These are phyloP conservation scores for Claviceps quebecensis DNA, from an alignment of 2,329 filamentous ascomycete species.

Conservation along the genomic window DNA sequence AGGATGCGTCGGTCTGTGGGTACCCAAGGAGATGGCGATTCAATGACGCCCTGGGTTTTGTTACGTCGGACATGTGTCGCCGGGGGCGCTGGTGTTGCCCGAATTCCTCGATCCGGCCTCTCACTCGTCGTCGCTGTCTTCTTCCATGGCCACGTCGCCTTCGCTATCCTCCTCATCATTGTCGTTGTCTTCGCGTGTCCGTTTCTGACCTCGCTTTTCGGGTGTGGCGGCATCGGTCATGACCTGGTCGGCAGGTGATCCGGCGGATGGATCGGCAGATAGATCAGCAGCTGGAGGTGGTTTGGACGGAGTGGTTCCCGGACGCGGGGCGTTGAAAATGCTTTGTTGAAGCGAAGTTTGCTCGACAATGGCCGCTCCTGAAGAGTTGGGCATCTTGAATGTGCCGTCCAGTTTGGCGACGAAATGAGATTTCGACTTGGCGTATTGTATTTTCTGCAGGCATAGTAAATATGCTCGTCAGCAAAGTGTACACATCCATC, in stretches of 20 bases:
- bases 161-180: conserved; percentile 54
- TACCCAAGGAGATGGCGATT: conserved; percentile 55
- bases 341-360: conserved; percentile 65
- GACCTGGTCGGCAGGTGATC: conserved; percentile 28
- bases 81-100: background rate
- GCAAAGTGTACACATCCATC: background rate
- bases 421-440: conserved; percentile 75
- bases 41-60: conserved; percentile 12
- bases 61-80: background rate
- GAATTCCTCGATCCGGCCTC: background rate
- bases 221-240: conserved; percentile 38
- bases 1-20: conserved; percentile 61
- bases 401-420: conserved; percentile 87
- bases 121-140: conserved; percentile 60
- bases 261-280: no score
- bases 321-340: conserved; percentile 58
- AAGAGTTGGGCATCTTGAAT: conserved; percentile 53
- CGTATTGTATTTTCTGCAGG: conserved; percentile 76
- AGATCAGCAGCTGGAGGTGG: conserved; percentile 30
- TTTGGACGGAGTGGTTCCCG: conserved; percentile 36
- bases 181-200: conserved; percentile 51
- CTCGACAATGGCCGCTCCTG: conserved; percentile 40
- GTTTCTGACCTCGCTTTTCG: conserved; percentile 52
- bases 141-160: conserved; percentile 54
- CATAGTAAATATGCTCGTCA: background rate